Conservation (phyloP, 805 yeast species). For the Saturnispora hagleri region DNA sequence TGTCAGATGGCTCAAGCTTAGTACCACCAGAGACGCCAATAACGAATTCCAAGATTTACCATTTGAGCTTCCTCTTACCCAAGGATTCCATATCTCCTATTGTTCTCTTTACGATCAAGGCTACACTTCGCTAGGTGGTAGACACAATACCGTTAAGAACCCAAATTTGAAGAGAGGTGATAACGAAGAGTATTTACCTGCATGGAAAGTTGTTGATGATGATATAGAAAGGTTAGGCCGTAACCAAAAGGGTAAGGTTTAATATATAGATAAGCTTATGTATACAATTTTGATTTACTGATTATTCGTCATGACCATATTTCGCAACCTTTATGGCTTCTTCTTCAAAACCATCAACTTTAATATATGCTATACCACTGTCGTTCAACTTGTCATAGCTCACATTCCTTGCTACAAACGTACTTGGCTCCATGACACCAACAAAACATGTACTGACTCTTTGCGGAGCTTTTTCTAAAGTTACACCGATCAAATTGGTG, state of each 20-base stretch:
- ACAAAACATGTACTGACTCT: slow-evolving; percentile 60
- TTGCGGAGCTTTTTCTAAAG: neutral
- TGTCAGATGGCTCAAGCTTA: slow-evolving; percentile 10
- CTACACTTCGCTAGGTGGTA: slow-evolving; percentile 84
- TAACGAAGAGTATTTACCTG: slow-evolving; percentile 33
- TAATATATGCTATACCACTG: slow-evolving; percentile 60
- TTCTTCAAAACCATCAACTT: slow-evolving; percentile 75
- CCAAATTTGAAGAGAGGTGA: slow-evolving; percentile 38
- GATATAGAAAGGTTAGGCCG: slow-evolving; percentile 45
- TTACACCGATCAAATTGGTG: slow-evolving; percentile 30
- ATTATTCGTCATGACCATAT: slow-evolving; percentile 45
- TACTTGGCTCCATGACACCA: slow-evolving; percentile 86
- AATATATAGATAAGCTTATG: neutral
- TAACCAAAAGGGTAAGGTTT: slow-evolving; percentile 16
- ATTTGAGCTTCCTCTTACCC: slow-evolving; percentile 24
- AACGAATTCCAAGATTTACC: neutral
- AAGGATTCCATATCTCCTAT: slow-evolving; percentile 32
- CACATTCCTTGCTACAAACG: slow-evolving; percentile 71
- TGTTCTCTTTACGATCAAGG: slow-evolving; percentile 76
- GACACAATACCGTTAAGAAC: slow-evolving; percentile 59
- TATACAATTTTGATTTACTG: neutral
- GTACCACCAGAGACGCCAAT: neutral
- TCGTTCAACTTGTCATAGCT: slow-evolving; percentile 47
- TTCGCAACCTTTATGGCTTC: slow-evolving; percentile 60
- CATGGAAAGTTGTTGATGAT: slow-evolving; percentile 50